Base-by-base conservation (phyloP, 2,329 filamentous ascomycete genomes). In the Fonsecaea multimorphosa region DNA sequence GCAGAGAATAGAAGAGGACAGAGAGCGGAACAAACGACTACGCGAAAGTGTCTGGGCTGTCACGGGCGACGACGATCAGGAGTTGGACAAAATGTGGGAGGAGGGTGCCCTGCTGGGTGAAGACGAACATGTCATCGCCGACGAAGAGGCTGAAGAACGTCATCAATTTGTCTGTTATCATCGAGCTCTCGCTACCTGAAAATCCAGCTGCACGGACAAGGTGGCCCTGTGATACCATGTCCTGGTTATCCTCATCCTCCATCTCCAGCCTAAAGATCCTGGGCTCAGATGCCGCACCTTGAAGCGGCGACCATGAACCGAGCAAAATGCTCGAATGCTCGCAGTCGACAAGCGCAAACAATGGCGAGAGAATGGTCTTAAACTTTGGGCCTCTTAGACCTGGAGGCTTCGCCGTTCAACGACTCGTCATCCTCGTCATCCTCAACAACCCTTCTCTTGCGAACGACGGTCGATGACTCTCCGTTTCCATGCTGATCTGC, bases 41-140 rank as follows among this genome's bases (percentile, higher is more conserved):
- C 83, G 95, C 24, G 95, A 99, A 80, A 93, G 89, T 73, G 96
- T 97, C 68, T 99, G 96, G 95, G 92, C 93, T 0, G 88, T 97
- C 1, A 87, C 87, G 32, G 84, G 85, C 8, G 85, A 86, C 34
- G 81, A 84, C 8, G 83, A 86, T 29, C 86, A 89, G 7, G 94
- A 98, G 78, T 89, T 92, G 79, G 86, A 89, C 69, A 91, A 87
- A 78, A 79, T 96, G 70, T 96, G 91, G 90, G 92, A 95, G 46
- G 92, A 97, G 75, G 89, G 88, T 19, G 96, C 92, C 73, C 92
- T 95, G 69, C 83, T 94, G 67, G 91, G 90, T 3, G 91, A 95
- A 66, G 95, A 99, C 75, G 95, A 99, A 74, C 90, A 89, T 72
- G 81, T 90, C 55, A 83, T 90, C 61, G 88, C 90, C 29, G 84